phyloP scores from a whole-genome alignment of 345 rosid species.

The Lenwebbia sp. region DNA sequence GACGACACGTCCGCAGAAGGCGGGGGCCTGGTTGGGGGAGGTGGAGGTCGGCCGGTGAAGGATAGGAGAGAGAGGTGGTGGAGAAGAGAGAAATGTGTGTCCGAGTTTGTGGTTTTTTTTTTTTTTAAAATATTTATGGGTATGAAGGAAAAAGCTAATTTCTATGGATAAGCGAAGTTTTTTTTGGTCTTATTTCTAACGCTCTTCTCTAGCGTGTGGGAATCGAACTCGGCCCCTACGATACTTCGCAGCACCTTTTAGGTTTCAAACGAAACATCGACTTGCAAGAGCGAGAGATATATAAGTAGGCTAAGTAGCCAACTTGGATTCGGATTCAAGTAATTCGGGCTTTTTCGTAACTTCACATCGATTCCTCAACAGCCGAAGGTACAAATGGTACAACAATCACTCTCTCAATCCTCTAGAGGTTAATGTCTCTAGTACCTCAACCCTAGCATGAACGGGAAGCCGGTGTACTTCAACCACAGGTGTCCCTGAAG shows the following conservation, averaged over 20 bases:
- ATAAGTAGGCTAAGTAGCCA: neutral
- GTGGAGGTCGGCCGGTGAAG: neutral
- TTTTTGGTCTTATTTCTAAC: no score
- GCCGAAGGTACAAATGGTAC: neutral
- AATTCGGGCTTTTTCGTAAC: neutral
- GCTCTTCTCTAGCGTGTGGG: no score
- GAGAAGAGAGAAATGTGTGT: neutral
- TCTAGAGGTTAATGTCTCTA: neutral
- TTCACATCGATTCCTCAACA: neutral
- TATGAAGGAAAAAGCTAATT: no score
- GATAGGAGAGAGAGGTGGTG: neutral
- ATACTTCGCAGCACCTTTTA: no score
- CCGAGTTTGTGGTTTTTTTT: neutral
- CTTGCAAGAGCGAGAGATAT: neutral
- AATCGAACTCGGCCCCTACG: no score
- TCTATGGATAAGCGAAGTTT: no score
- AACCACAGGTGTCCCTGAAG: constrained; percentile 34
- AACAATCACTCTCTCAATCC: neutral
- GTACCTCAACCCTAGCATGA: constrained; percentile 19
- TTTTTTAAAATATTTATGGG: no score
- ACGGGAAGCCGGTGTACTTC: constrained; percentile 24
- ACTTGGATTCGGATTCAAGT: neutral
- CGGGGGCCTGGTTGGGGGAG: no score
- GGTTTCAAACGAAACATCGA: neutral
- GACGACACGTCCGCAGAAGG: no score